A percentile compares a stretch with the other conserved stretches of the same genome.
These are phyloP conservation scores for Aspergillus persii DNA, from an alignment of 2,329 filamentous ascomycete genomes.

Conservation along the genomic window DNA sequence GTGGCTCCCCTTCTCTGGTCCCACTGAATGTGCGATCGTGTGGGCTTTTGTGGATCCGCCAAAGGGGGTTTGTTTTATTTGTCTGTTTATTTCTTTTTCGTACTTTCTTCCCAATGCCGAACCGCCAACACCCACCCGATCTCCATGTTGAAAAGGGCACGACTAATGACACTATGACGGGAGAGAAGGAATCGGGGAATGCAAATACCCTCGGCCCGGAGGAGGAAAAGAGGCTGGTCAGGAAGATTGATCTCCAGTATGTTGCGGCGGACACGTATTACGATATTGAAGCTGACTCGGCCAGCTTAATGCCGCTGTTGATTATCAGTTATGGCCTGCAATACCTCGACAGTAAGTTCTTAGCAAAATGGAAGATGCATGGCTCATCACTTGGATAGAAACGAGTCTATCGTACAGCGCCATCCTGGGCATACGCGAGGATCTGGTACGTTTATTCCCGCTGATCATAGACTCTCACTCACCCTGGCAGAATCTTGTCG, in stretches of 20 bases:
- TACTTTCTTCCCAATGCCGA: neutral
- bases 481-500: conserved; percentile 7
- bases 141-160: neutral
- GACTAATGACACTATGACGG: neutral
- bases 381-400: conserved; percentile 4
- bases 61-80: neutral
- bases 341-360: conserved; percentile 27
- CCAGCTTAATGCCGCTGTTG: conserved; percentile 19
- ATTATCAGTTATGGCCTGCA: conserved; percentile 23
- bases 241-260: conserved; percentile 15
- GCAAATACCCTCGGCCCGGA: conserved; percentile 4
- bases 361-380: neutral
- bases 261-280: neutral
- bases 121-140: neutral
- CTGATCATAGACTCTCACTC: neutral
- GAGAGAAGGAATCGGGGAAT: conserved; percentile 1
- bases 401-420: conserved; percentile 17
- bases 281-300: neutral
- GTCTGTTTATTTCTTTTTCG: neutral
- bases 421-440: conserved; percentile 13
- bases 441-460: conserved; percentile 6
- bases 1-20: neutral
- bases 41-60: neutral
- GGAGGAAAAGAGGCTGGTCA: conserved; percentile 14
- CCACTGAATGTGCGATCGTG: neutral